These are phyloP conservation scores for Raffaelea albimanens DNA, from an alignment of 2,329 filamentous ascomycete genomes.

Conservation along the genomic window DNA sequence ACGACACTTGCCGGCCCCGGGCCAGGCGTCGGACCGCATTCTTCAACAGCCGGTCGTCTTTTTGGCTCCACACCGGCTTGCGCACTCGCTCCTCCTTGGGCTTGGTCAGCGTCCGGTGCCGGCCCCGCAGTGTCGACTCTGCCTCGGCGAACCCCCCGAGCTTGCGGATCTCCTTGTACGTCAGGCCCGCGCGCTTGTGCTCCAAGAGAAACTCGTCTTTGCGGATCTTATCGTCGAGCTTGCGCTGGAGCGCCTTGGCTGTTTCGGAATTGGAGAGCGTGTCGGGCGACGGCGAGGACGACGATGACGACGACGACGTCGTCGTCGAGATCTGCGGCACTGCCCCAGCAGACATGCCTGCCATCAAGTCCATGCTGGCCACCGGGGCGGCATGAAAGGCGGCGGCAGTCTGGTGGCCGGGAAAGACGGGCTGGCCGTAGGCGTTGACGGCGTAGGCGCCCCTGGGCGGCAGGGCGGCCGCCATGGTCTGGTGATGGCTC, in stretches of 20 bases:
- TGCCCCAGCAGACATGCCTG: no score
- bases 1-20: no score
- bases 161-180: slow-evolving; percentile 55
- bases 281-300: neutral
- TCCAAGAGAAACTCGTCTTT: slow-evolving; percentile 43
- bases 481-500: no score
- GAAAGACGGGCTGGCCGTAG: no score
- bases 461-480: no score
- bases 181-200: slow-evolving; percentile 45
- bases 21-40: neutral
- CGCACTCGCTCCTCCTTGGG: slow-evolving; percentile 50
- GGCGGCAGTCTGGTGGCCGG: no score
- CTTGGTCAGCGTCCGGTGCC: slow-evolving; percentile 58
- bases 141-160: slow-evolving; percentile 50
- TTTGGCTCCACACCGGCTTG: slow-evolving; percentile 52
- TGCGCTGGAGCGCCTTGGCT: neutral
- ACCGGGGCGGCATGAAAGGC: no score
- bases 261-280: neutral
- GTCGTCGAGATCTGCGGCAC: neutral
- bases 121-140: slow-evolving; percentile 64
- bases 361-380: no score
- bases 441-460: no score
- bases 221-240: slow-evolving; percentile 7
- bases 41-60: slow-evolving; percentile 28
- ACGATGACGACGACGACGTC: neutral